Evolutionary conservation across 1,139 yeast species (phyloP).

Genomic region (Arxiozyma bovina): DNA sequence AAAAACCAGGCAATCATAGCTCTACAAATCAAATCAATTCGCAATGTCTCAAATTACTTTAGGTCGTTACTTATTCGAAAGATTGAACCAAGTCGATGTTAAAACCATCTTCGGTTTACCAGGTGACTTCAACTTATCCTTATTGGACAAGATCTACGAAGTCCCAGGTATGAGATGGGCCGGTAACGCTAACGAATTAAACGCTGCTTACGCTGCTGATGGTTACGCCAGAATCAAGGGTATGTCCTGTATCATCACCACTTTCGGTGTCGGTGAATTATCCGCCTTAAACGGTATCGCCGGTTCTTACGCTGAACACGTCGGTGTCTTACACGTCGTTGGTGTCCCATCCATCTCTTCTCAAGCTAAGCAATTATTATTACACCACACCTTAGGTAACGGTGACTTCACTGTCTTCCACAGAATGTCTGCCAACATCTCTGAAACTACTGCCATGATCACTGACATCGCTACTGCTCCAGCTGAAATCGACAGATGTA

Average conservation of each 20-base stretch:
- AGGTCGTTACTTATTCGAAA: constrained; percentile 56
- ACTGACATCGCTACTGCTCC: constrained; percentile 59
- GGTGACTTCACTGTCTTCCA: constrained; percentile 76
- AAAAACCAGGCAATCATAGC: neutral
- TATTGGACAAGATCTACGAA: constrained; percentile 55
- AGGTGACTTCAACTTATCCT: constrained; percentile 60
- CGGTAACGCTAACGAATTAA: constrained; percentile 64
- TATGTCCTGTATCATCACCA: constrained; percentile 53
- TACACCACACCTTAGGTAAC: constrained; percentile 70
- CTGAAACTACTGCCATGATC: constrained; percentile 56
- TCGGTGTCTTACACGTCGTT: constrained; percentile 73
- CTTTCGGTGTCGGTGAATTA: constrained; percentile 82
- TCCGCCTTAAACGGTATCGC: constrained; percentile 78
- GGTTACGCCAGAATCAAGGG: constrained; percentile 62
- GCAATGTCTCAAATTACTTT: constrained; percentile 38
- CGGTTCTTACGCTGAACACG: constrained; percentile 74
- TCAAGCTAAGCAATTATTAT: constrained; percentile 51
- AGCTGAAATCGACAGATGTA: constrained; percentile 60
- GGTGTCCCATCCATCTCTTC: constrained; percentile 64
- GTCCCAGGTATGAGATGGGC: constrained; percentile 57
- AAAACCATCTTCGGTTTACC: constrained; percentile 60
- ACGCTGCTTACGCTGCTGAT: constrained; percentile 65
- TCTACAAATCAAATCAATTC: constrained; percentile 1
- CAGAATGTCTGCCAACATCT: constrained; percentile 63
- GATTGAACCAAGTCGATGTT: constrained; percentile 43